A percentile compares a stretch with the other conserved stretches of the same genome.
Conservation (phyloP, 257 asterid species). For the Primulina tabacum region DNA sequence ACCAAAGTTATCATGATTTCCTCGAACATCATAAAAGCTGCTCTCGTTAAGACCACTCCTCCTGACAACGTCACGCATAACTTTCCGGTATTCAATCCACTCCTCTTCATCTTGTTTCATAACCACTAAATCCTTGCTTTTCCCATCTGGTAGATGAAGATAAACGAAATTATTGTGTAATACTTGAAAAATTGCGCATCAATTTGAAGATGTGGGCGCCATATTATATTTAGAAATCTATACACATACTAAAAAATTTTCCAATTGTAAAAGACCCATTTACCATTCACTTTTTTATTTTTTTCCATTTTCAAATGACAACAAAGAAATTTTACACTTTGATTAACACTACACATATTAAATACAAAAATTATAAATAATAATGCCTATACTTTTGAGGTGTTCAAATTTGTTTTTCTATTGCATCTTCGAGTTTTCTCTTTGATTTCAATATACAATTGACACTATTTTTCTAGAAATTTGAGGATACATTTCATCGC, state of each 20-base stretch:
- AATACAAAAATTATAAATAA: too few relatives aligned
- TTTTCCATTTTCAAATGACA: neutral
- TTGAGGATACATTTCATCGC: too few relatives aligned
- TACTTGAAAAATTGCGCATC: conserved; percentile 16
- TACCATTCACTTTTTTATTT: neutral
- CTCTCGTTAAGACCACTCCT: conserved; percentile 71
- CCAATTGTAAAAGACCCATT: neutral
- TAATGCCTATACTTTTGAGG: neutral
- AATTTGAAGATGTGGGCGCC: neutral
- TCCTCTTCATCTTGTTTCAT: conserved; percentile 84
- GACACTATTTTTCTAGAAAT: too few relatives aligned
- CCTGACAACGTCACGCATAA: conserved; percentile 63
- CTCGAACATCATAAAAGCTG: conserved; percentile 79
- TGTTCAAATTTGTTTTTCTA: neutral
- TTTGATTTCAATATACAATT: neutral
- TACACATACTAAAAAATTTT: too few relatives aligned
- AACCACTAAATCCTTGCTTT: conserved; percentile 78
- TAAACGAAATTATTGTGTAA: neutral
- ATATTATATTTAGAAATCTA: too few relatives aligned
- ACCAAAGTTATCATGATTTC: conserved; percentile 92
- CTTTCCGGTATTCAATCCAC: conserved; percentile 79
- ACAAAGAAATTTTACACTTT: neutral
- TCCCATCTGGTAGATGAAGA: conserved; percentile 63
- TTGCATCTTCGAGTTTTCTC: neutral
- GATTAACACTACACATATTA: too few relatives aligned